phyloP scores from a whole-genome alignment of 169 alveolate species.

The Perkinsus olseni region DNA sequence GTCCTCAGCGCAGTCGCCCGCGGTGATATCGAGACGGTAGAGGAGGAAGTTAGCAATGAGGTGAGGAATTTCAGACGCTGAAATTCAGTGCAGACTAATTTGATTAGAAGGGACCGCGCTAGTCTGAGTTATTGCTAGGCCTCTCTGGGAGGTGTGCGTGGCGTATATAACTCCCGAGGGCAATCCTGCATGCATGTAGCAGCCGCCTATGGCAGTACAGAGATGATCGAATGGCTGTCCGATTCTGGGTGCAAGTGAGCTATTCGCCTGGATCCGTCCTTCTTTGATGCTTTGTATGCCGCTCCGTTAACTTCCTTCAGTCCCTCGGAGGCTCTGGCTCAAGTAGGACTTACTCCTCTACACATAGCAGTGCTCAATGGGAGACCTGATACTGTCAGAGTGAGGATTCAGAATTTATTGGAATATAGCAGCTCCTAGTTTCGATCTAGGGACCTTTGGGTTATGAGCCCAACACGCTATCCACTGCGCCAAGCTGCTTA shows the following conservation, averaged over 20 bases:
- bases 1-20: neutral
- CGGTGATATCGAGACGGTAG: neutral
- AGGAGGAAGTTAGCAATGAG: neutral
- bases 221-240: neutral
- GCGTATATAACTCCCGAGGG: neutral
- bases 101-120: too few relatives aligned
- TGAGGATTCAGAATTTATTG: neutral
- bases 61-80: neutral
- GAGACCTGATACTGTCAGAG: neutral
- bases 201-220: neutral
- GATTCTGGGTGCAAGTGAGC: neutral
- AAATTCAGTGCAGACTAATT: too few relatives aligned
- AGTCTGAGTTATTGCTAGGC: neutral
- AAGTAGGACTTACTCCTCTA: neutral
- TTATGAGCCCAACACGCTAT: neutral
- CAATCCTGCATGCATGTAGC: neutral
- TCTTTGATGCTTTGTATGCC: too few relatives aligned
- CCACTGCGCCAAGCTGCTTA: neutral
- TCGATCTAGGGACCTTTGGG: neutral
- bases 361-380: neutral
- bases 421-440: neutral
- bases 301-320: neutral
- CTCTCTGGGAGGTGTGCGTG: neutral
- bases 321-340: neutral
- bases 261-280: too few relatives aligned